phyloP scores from a whole-genome alignment of 441 rosid genomes.

The California macrophylla region DNA sequence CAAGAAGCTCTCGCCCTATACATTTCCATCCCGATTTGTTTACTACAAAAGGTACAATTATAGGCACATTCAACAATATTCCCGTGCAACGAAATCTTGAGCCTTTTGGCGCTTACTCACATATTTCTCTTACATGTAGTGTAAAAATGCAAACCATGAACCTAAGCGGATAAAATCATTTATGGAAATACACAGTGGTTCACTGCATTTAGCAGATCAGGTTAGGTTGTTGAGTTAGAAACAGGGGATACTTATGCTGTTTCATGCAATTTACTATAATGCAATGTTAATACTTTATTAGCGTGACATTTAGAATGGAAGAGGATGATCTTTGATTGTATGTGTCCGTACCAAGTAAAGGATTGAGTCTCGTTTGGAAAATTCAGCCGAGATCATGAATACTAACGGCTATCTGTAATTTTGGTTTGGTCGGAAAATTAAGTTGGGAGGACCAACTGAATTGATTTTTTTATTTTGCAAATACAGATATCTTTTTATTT shows the following conservation, averaged over 20 bases:
- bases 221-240: background rate
- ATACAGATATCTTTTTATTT: too few relatives aligned
- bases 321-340: background rate
- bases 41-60: background rate
- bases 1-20: background rate
- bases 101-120: background rate
- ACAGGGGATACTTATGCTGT: background rate
- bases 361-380: background rate
- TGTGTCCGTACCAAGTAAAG: background rate
- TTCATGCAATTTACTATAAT: background rate
- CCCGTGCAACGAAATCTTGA: background rate
- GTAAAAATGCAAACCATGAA: background rate
- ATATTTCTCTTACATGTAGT: background rate
- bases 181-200: background rate
- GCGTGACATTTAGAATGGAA: background rate
- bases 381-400: background rate
- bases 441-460: background rate
- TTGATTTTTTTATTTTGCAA: background rate
- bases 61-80: background rate
- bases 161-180: background rate
- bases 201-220: background rate
- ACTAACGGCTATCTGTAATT: background rate
- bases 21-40: background rate
- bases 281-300: background rate
- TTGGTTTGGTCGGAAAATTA: constrained; percentile 1